phyloP scores from a whole-genome alignment of 495 filamentous ascomycete species.

The Podospora comata region DNA sequence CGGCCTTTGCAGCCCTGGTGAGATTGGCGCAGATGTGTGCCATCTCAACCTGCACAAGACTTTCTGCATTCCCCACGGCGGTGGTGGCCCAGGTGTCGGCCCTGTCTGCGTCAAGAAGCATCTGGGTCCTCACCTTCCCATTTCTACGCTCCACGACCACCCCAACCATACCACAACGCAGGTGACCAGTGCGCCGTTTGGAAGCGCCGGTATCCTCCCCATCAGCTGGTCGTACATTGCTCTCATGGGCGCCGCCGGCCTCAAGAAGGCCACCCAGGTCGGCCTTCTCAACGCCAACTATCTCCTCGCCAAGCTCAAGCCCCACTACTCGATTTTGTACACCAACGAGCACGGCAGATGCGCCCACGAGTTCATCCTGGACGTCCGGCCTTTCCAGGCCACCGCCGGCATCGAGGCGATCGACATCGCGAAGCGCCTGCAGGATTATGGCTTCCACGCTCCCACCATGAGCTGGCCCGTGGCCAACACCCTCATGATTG shows the following conservation, averaged over 20 bases:
- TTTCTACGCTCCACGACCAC: constrained; percentile 52
- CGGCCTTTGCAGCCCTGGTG: constrained; percentile 91
- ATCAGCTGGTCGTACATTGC: constrained; percentile 98
- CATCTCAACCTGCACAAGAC: constrained; percentile 99
- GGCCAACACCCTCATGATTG: constrained; percentile 95
- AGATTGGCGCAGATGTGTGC: constrained; percentile 97
- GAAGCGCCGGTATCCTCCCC: constrained; percentile 88
- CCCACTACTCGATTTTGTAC: constrained; percentile 88
- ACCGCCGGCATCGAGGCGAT: constrained; percentile 86
- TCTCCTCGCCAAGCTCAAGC: constrained; percentile 85
- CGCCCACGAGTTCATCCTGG: constrained; percentile 98
- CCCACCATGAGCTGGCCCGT: constrained; percentile 99
- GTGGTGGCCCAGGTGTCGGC: constrained; percentile 91
- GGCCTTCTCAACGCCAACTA: constrained; percentile 97
- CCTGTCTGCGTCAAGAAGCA: constrained; percentile 90
- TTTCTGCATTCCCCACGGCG: constrained; percentile 98
- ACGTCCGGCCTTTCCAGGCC: constrained; percentile 82
- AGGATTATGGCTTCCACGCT: constrained; percentile 98
- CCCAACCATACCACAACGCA: constrained; percentile 33
- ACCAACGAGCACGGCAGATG: constrained; percentile 85
- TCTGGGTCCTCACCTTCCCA: constrained; percentile 75
- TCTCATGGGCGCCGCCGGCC: constrained; percentile 85
- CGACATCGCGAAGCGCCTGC: constrained; percentile 94
- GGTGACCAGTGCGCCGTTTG: constrained; percentile 84
- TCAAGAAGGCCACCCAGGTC: constrained; percentile 93